Conservation (phyloP, 2,329 filamentous ascomycete species). For the Colletotrichum sp. region DNA sequence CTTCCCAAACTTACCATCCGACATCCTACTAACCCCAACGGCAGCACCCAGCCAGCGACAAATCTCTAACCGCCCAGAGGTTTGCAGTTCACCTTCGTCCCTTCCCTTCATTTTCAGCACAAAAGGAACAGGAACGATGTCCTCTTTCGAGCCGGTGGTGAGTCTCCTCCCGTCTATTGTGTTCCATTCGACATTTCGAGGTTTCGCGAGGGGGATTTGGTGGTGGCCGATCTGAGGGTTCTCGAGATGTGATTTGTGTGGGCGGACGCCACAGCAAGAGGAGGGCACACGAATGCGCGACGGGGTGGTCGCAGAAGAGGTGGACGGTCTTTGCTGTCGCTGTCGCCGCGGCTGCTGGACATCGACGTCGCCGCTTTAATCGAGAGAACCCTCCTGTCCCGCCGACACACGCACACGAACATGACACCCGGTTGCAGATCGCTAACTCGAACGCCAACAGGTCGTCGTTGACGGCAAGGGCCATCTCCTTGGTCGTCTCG, state of each 20-base stretch:
- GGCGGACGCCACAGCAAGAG: neutral
- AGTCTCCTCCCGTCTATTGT: constrained; percentile 43
- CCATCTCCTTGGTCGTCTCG: constrained; percentile 98
- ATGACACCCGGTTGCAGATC: neutral
- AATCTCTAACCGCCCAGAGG: constrained; percentile 25
- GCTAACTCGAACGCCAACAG: constrained; percentile 52
- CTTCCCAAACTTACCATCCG: constrained; percentile 20
- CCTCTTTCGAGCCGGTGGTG: constrained; percentile 74
- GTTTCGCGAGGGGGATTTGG: neutral
- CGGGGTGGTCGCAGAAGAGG: neutral
- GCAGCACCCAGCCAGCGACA: constrained; percentile 24
- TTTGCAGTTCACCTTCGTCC: constrained; percentile 21
- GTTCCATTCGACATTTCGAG: neutral
- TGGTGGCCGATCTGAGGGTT: neutral
- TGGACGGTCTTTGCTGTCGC: neutral
- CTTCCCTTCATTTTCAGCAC: constrained; percentile 20
- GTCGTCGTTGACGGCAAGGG: constrained; percentile 99
- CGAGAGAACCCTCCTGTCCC: neutral
- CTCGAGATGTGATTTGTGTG: neutral
- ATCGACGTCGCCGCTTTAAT: neutral
- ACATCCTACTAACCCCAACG: constrained; percentile 26
- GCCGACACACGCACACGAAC: neutral
- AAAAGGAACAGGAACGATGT: constrained; percentile 60
- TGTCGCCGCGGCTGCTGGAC: neutral
- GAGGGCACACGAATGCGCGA: neutral